Evolutionary conservation across 345 rosid species (phyloP).

Genomic region (Luvunga scandens): DNA sequence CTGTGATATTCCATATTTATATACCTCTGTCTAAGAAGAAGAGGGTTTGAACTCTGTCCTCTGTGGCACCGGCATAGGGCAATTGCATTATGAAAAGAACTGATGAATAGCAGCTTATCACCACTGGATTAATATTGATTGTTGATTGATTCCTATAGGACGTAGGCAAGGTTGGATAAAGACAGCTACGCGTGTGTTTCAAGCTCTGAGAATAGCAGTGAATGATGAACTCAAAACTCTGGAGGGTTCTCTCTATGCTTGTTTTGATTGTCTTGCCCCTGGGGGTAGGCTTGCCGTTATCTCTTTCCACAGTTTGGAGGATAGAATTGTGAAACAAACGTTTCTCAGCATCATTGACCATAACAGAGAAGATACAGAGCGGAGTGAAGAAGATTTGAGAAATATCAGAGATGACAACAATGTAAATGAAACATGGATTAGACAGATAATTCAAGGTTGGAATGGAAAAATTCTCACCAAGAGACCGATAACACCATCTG

Average conservation of each 20-base stretch:
- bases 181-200: constrained; percentile 93
- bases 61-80: not conserved
- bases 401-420: constrained; percentile 21
- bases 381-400: constrained; percentile 12
- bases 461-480: constrained; percentile 77
- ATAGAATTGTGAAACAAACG: constrained; percentile 84
- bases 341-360: constrained; percentile 66
- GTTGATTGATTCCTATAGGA: constrained; percentile 35
- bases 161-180: constrained; percentile 98
- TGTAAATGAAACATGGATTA: constrained; percentile 58
- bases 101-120: not conserved
- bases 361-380: constrained; percentile 21
- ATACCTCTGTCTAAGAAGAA: not conserved
- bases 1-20: not conserved
- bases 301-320: constrained; percentile 95
- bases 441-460: constrained; percentile 48
- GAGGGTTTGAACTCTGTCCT: not conserved
- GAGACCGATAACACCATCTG: constrained; percentile 89
- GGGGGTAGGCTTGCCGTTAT: constrained; percentile 91
- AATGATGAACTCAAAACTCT: constrained; percentile 85
- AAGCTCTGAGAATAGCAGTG: constrained; percentile 88
- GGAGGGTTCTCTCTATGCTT: constrained; percentile 58
- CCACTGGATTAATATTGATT: not conserved
- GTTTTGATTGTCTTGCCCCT: constrained; percentile 79
- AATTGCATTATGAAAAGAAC: not conserved